Base-by-base conservation (phyloP, 2,329 filamentous ascomycete species). In the Botryotinia convoluta region DNA sequence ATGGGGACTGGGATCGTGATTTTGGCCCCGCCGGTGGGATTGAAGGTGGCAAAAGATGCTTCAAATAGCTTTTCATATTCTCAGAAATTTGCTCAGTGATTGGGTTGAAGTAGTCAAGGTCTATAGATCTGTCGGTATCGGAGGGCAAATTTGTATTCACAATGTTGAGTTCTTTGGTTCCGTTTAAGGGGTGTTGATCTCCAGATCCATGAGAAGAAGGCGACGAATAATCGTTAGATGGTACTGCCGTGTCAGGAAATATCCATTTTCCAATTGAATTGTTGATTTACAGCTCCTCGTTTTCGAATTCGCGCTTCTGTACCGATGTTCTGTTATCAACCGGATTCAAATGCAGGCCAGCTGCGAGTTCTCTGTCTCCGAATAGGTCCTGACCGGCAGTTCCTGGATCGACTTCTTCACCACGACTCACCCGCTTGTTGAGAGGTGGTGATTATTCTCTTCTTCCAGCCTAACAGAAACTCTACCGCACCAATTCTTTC, bases 61-160 rank as follows among this genome's bases (percentile, higher is more conserved):
- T 63, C 14, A 72, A 51, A 22, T 72, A 72, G 26, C 39, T 69
- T 42, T 72, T 68, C 71, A 72, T 72, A 22, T 61, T 39, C 16
- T 42, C n/a, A 20, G 29, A 65, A 32, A 59, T 37, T 67, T 51
- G 54, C 29, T 51, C 42, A 6, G 10, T 44, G 16, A n/a, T 72
- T 5, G 32, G 62, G 20, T 42, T 60, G 42, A 68, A 48, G 10
- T 32, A 32, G 35, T 51, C 26, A 39, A 67, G 51, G 5, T 60
- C 51, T 44, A 39, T 60, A 48, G 67, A 45, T 39, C 39, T 59
- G 22, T 68, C 39, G 62, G 48, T 69, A 16, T n/a, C 51, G 42
- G 69, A 18, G 26, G n/a, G 37, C 32, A 72, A 48, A 20, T 45
- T 26, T 29, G 63, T 32, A 37, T 51, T 61, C 12, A 48, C 26